Conservation (phyloP, 202 grass and related monocot genomes). For the Setaria viridis region DNA sequence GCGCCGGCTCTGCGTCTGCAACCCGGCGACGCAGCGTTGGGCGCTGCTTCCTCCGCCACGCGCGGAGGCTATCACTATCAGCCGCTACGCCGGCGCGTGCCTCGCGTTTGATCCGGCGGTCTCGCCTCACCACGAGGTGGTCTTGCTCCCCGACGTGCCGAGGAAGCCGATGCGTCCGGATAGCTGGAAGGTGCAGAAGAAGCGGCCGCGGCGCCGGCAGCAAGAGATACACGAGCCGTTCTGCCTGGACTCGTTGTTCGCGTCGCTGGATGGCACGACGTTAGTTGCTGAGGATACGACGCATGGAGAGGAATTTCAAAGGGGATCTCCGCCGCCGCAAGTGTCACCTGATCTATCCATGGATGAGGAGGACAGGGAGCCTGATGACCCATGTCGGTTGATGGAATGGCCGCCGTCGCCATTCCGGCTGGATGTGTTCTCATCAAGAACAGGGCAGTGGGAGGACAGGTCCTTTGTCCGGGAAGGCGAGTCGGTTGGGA, state of each 20-base stretch:
- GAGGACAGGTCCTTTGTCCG: background rate
- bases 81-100: background rate
- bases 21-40: background rate
- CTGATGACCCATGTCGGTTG: background rate
- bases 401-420: slow-evolving; percentile 26
- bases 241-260: background rate
- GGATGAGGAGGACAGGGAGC: background rate
- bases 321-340: too few relatives aligned
- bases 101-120: slow-evolving; percentile 1
- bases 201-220: background rate
- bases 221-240: background rate
- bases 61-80: too few relatives aligned
- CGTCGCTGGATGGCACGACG: background rate
- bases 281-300: background rate
- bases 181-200: background rate
- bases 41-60: background rate
- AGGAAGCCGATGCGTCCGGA: background rate
- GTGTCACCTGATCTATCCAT: too few relatives aligned
- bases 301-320: background rate
- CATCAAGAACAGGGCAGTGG: background rate
- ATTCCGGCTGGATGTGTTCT: background rate
- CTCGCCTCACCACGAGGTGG: background rate
- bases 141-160: background rate
- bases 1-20: background rate
- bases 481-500: background rate